phyloP scores from a whole-genome alignment of 257 asterid species.

The Solanum lignicaule region DNA sequence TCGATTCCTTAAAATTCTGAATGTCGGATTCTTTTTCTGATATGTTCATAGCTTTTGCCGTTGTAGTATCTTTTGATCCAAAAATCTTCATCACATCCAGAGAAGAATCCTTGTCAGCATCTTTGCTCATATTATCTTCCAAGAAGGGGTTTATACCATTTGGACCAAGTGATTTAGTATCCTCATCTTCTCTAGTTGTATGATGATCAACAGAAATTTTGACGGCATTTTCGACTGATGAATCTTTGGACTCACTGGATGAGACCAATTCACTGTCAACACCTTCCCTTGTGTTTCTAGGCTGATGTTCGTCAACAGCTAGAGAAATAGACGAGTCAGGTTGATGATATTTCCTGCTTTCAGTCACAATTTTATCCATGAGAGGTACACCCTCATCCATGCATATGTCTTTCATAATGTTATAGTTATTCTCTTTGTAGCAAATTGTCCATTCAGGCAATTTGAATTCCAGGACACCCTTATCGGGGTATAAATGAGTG shows the following conservation, averaged over 20 bases:
- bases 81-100: constrained; percentile 7
- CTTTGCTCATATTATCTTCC: constrained; percentile 9
- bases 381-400: constrained; percentile 55
- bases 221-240: constrained; percentile 5
- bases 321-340: constrained; percentile 8
- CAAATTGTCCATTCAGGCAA: constrained; percentile 44
- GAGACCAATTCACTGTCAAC: constrained; percentile 10
- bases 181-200: constrained; percentile 7
- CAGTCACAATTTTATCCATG: constrained; percentile 25
- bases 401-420: constrained; percentile 62
- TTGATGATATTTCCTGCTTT: constrained; percentile 19
- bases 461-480: constrained; percentile 42
- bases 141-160: constrained; percentile 7
- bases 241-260: constrained; percentile 7
- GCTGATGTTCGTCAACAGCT: constrained; percentile 9
- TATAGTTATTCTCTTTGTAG: constrained; percentile 32
- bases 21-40: constrained; percentile 25
- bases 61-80: constrained; percentile 1
- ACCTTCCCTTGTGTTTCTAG: constrained; percentile 10
- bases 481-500: constrained; percentile 22
- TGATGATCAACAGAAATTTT: constrained; percentile 10
- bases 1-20: constrained; percentile 30
- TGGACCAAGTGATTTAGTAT: constrained; percentile 5
- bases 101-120: constrained; percentile 2
- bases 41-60: neutral